Evolutionary conservation across 768 basidiomycete species (phyloP).

Genomic region (Holtermannia corniformis): DNA sequence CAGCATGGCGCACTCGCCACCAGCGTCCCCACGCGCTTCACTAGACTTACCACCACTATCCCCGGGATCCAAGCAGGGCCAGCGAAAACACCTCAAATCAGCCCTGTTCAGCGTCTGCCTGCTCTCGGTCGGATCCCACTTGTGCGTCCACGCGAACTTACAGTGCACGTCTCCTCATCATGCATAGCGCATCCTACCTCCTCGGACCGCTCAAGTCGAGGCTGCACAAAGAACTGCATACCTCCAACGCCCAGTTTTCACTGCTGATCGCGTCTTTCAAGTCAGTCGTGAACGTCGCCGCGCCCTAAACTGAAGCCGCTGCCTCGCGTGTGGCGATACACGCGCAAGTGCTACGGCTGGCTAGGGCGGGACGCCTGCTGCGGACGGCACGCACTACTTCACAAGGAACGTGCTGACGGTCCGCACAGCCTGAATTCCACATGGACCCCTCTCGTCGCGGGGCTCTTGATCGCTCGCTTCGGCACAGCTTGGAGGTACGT

Average conservation of each 20-base stretch:
- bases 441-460: conserved; percentile 70
- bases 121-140: background rate
- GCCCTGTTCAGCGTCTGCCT: background rate
- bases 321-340: no score
- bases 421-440: conserved; percentile 51
- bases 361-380: background rate
- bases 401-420: background rate
- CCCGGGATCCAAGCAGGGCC: no score
- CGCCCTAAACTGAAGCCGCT: no score
- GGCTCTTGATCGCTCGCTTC: conserved; percentile 44
- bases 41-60: no score
- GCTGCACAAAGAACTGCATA: conserved; percentile 49
- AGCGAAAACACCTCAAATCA: background rate
- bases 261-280: conserved; percentile 67
- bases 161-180: conserved; percentile 1
- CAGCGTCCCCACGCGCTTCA: no score
- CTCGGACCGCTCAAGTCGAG: conserved; percentile 61
- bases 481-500: conserved; percentile 8
- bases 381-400: no score
- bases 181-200: conserved; percentile 52
- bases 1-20: no score
- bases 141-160: background rate
- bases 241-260: conserved; percentile 67
- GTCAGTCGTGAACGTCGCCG: no score
- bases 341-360: no score